Percentiles rank a stretch among this genome's conserved stretches.
Conservation (phyloP, 768 basidiomycete species). For the Hygrophorus russula region DNA sequence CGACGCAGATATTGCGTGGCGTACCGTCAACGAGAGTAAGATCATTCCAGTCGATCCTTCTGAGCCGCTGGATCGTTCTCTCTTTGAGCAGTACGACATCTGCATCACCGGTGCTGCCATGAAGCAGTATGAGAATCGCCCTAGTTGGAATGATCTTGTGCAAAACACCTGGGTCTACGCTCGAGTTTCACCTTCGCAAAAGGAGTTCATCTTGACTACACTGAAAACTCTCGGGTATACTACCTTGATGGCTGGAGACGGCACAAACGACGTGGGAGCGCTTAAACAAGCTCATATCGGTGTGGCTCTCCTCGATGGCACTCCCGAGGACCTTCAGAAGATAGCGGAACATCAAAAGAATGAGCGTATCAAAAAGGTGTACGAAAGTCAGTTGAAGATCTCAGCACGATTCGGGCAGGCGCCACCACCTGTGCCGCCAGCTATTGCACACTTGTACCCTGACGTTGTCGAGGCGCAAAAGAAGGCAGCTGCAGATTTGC, state of each 20-base stretch:
- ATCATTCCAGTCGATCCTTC: constrained; percentile 78
- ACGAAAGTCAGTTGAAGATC: constrained; percentile 89
- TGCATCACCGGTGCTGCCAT: constrained; percentile 93
- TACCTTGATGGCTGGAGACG: constrained; percentile 98
- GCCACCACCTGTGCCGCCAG: constrained; percentile 86
- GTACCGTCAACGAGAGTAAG: constrained; percentile 85
- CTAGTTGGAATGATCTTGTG: constrained; percentile 73
- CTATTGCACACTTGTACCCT: constrained; percentile 80
- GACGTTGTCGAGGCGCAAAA: constrained; percentile 87
- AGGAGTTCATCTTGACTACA: constrained; percentile 89
- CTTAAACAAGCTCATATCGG: constrained; percentile 98
- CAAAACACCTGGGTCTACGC: constrained; percentile 98
- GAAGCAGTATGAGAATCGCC: constrained; percentile 66
- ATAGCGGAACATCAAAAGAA: constrained; percentile 87
- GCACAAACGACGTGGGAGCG: constrained; percentile 97
- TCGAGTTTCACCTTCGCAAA: constrained; percentile 90
- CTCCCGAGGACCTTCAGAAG: constrained; percentile 81
- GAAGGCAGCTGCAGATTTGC: constrained; percentile 56
- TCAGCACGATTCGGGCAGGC: constrained; percentile 85
- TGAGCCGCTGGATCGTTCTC: constrained; percentile 61
- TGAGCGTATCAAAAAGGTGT: constrained; percentile 92
- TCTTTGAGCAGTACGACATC: constrained; percentile 87
- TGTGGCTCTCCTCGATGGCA: constrained; percentile 85
- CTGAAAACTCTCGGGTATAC: constrained; percentile 82
- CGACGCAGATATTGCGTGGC: constrained; percentile 73